These are phyloP conservation scores for Brettanomyces anomalus DNA, from an alignment of 805 yeast genomes.

Conservation along the genomic window DNA sequence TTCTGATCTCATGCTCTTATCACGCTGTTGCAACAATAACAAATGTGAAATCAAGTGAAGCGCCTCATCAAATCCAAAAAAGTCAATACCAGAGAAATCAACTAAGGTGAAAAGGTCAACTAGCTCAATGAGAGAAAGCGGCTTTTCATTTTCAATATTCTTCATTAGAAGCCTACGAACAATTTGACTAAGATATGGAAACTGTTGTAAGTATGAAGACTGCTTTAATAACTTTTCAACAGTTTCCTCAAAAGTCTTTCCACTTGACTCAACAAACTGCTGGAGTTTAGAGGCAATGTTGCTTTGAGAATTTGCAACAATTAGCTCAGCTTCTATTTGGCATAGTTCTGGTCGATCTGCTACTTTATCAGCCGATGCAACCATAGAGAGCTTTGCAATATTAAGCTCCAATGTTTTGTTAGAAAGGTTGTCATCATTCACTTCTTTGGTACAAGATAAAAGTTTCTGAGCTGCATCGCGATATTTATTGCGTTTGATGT, in stretches of 20 bases:
- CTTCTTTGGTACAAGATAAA: slow-evolving; percentile 28
- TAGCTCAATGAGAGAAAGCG: slow-evolving; percentile 36
- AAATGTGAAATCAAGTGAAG: slow-evolving; percentile 33
- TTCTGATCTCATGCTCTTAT: neutral
- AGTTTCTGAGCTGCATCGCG: slow-evolving; percentile 41
- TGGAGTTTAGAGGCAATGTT: too few relatives aligned
- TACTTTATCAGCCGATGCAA: slow-evolving; percentile 27
- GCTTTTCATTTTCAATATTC: slow-evolving; percentile 28
- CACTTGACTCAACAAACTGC: too few relatives aligned
- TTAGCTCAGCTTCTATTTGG: slow-evolving; percentile 38
- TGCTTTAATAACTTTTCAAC: neutral
- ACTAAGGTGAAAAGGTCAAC: slow-evolving; percentile 37
- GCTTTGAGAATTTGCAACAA: slow-evolving; percentile 13
- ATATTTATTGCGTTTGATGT: slow-evolving; percentile 44
- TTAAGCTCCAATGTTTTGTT: slow-evolving; percentile 52
- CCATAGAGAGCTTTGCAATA: slow-evolving; percentile 58
- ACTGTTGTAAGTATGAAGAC: neutral
- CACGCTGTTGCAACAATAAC: neutral
- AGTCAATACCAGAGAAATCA: slow-evolving; percentile 43
- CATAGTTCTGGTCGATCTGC: slow-evolving; percentile 22
- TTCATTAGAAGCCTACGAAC: neutral
- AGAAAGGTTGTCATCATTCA: slow-evolving; percentile 32
- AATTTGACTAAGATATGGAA: neutral
- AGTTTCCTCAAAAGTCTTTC: slow-evolving; percentile 22
- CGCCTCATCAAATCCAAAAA: slow-evolving; percentile 35